Evolutionary conservation across 768 basidiomycete genomes (phyloP).

Genomic region (Lanmaoa rubissima): DNA sequence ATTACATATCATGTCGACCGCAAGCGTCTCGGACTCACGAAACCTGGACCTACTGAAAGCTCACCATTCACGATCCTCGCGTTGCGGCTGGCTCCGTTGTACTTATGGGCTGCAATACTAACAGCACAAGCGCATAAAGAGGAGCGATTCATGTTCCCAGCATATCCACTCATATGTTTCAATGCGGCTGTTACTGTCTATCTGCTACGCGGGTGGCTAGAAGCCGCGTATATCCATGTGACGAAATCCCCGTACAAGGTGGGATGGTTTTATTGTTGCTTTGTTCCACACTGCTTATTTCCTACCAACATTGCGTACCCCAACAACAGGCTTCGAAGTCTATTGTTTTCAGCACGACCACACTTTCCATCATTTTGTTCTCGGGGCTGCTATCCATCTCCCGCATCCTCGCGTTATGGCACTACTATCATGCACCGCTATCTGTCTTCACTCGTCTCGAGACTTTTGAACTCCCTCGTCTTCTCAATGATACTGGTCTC

Average conservation of each 20-base stretch:
- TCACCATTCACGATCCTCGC: constrained; percentile 78
- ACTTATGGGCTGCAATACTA: constrained; percentile 86
- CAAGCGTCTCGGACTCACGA: constrained; percentile 64
- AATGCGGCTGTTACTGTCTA: constrained; percentile 91
- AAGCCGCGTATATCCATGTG: constrained; percentile 65
- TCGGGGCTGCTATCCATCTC: constrained; percentile 71
- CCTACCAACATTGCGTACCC: background rate
- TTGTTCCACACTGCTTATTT: constrained; percentile 1
- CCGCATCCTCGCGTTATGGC: constrained; percentile 77
- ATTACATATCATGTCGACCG: constrained; percentile 75
- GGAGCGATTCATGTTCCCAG: constrained; percentile 98
- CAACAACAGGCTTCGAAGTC: constrained; percentile 68
- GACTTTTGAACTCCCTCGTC: constrained; percentile 71
- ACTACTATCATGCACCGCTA: constrained; percentile 91
- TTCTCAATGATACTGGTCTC: constrained; percentile 72
- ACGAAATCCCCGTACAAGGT: constrained; percentile 88
- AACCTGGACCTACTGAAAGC: constrained; percentile 54
- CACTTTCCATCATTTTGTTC: constrained; percentile 64
- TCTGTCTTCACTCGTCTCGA: constrained; percentile 70
- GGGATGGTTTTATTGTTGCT: constrained; percentile 24
- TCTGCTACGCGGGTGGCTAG: constrained; percentile 83
- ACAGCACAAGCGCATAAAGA: constrained; percentile 91
- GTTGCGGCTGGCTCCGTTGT: constrained; percentile 81
- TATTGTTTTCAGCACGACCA: constrained; percentile 71
- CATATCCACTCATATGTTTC: constrained; percentile 88